Percentiles rank a stretch among this genome's conserved stretches.
Conservation (phyloP, 345 rosid genomes). For the Psidium friedrichsthalianum region DNA sequence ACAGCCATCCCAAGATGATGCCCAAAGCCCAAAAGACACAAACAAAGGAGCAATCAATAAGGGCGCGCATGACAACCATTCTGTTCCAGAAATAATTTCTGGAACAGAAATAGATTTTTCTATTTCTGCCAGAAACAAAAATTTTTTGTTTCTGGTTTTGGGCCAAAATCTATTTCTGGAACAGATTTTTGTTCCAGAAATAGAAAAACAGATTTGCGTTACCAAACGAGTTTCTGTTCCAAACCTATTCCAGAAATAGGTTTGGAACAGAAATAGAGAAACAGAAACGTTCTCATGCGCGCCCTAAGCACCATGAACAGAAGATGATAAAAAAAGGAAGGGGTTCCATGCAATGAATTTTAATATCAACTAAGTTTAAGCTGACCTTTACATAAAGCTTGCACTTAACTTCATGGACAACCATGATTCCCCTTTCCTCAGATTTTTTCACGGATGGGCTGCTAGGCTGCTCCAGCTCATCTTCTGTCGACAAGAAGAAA, state of each 20-base stretch:
- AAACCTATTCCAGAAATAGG: too few relatives aligned
- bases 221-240: too few relatives aligned
- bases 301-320: neutral
- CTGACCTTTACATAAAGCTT: constrained; percentile 89
- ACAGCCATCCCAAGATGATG: neutral
- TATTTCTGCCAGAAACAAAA: too few relatives aligned
- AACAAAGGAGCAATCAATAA: neutral
- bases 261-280: too few relatives aligned
- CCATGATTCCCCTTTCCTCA: constrained; percentile 69
- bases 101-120: too few relatives aligned
- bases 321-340: neutral
- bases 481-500: constrained; percentile 31
- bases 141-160: too few relatives aligned
- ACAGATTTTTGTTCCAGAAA: too few relatives aligned
- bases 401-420: constrained; percentile 94
- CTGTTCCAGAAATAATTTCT: too few relatives aligned
- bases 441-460: constrained; percentile 89
- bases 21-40: neutral
- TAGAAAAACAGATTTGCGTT: too few relatives aligned
- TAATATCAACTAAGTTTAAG: neutral
- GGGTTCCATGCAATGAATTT: neutral
- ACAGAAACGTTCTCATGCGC: too few relatives aligned
- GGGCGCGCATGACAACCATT: too few relatives aligned
- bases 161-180: too few relatives aligned
- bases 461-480: constrained; percentile 68